Conservation (phyloP, 108 stramenopile species). For the Cyclotella kingstonii region DNA sequence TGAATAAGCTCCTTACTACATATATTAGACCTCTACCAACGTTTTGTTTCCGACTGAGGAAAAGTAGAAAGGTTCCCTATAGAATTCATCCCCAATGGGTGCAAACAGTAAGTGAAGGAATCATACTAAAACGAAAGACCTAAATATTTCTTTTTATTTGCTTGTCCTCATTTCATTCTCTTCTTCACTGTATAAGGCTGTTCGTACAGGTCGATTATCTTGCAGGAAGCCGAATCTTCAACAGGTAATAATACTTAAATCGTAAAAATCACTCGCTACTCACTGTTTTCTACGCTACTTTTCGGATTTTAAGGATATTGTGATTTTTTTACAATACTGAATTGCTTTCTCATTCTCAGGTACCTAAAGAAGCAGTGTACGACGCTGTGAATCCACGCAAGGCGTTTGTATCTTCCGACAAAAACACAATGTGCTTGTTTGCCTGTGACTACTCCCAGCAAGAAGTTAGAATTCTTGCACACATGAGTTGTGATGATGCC, state of each 20-base stretch:
- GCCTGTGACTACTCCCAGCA: constrained; percentile 64
- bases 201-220: constrained; percentile 57
- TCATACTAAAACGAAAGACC: too few relatives aligned
- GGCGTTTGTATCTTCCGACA: constrained; percentile 31
- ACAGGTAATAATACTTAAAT: constrained; percentile 27
- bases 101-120: constrained; percentile 24
- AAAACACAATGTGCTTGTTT: constrained; percentile 28
- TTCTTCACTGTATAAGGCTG: constrained; percentile 1
- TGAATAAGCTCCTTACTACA: constrained; percentile 50
- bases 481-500: constrained; percentile 46
- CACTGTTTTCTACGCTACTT: too few relatives aligned
- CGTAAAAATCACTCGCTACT: too few relatives aligned
- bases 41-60: constrained; percentile 19
- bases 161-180: not conserved
- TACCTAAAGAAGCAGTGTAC: constrained; percentile 2
- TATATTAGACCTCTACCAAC: constrained; percentile 42
- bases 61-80: not conserved
- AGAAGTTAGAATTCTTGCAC: constrained; percentile 65
- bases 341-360: not conserved
- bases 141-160: too few relatives aligned
- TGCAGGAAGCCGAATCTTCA: constrained; percentile 66
- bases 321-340: too few relatives aligned
- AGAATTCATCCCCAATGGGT: constrained; percentile 50
- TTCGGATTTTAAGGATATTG: too few relatives aligned
- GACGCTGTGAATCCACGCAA: constrained; percentile 43